Conservation (phyloP, 2,329 filamentous ascomycete genomes). For the Alternaria conjuncta region DNA sequence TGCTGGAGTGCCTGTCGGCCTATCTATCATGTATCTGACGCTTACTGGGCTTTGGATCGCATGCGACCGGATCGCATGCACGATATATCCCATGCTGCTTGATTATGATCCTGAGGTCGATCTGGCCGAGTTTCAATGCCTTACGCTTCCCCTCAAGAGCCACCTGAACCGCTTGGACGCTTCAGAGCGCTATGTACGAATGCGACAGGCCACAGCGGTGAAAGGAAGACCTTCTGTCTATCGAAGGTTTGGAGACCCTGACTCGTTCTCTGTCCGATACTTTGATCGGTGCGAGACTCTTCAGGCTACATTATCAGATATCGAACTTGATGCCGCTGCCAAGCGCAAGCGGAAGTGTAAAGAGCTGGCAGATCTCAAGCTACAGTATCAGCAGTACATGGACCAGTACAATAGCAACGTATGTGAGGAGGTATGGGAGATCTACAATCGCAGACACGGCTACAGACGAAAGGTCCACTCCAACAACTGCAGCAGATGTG, state of each 20-base stretch:
- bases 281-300: slow-evolving; percentile 55
- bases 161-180: slow-evolving; percentile 56
- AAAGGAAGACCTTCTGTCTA: slow-evolving; percentile 47
- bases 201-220: slow-evolving; percentile 33
- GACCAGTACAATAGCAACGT: background rate
- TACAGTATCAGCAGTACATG: slow-evolving; percentile 22
- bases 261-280: slow-evolving; percentile 57
- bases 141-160: slow-evolving; percentile 53
- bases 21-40: slow-evolving; percentile 64
- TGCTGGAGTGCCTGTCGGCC: slow-evolving; percentile 50
- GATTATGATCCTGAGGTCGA: slow-evolving; percentile 59
- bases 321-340: slow-evolving; percentile 49
- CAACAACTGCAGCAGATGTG: slow-evolving; percentile 41
- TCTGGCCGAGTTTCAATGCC: slow-evolving; percentile 47
- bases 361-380: slow-evolving; percentile 24
- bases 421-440: slow-evolving; percentile 18
- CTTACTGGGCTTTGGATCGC: slow-evolving; percentile 66
- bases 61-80: slow-evolving; percentile 57
- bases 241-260: slow-evolving; percentile 37
- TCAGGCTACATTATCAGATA: slow-evolving; percentile 45
- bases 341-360: slow-evolving; percentile 25
- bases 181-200: slow-evolving; percentile 58
- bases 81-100: slow-evolving; percentile 49
- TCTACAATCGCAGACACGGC: slow-evolving; percentile 4
- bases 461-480: slow-evolving; percentile 14